Evolutionary conservation across 1,139 yeast genomes (phyloP), one percentile per base, ranked within the genome.

Genomic region (Taphrina deformans): DNA sequence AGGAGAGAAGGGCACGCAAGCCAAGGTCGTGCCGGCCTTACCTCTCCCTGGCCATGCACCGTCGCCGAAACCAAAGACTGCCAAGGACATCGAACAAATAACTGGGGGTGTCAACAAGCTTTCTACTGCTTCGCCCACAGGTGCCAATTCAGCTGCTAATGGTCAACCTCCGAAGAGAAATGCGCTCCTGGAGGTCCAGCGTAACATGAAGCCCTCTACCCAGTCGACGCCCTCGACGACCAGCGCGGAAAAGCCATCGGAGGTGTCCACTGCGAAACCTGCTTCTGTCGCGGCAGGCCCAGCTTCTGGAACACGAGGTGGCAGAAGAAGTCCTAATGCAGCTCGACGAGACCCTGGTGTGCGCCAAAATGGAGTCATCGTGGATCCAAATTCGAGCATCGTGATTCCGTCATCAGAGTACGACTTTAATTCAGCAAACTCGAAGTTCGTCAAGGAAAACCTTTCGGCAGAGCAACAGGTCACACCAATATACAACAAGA

Each of bases 401-500:
- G 68, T 59, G 4, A 56, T 59, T 23, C 69, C 68, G 18, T 33
- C 45, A 24, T 60, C 38, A 31, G 65, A 65, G 46, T 55, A 62
- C 45, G 67, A 69, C 31, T 62, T 63, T 55, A 29, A 61, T 24
- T 53, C 60, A 26, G 67, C 66, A 24, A 63, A 65, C 35, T 51
- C 67, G 29, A 62, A 68, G 40, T 65, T 68, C 24, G 64, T 66
- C 5, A 64, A 53, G 18, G 64, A 56, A 7, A 55, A 59, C 21
- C 33, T 35, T 40, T 59, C 38, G 18, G 16, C 48, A 27, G 23
- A 44, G 50, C 24, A 64, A 67, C 16, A 68, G 70, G 88, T 87
- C 74, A 91, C 90, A 41, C 86, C 84, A 69, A 80, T 83, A 48
- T 83, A 83, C 71, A 77, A 80, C 72, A 82, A 79, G 69, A 75